phyloP scores from a whole-genome alignment of 192 early-diverging fungal species.

The Phlyctochytrium planicorne region DNA sequence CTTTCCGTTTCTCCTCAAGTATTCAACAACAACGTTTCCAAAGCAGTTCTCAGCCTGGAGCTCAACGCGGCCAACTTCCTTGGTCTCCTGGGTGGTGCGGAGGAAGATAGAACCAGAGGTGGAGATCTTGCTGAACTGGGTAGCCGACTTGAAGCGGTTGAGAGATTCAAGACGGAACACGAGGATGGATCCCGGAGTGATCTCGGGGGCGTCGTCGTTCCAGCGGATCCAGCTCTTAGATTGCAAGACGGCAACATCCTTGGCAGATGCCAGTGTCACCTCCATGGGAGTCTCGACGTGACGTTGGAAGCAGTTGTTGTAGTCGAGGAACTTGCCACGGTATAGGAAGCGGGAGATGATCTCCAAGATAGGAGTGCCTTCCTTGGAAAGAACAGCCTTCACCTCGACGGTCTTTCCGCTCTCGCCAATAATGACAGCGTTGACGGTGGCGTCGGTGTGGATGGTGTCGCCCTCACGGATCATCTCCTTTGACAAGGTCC shows the following conservation, averaged over 20 bases:
- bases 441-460: constrained; percentile 77
- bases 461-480: constrained; percentile 82
- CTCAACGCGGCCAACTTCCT: constrained; percentile 78
- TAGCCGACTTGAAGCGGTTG: constrained; percentile 57
- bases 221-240: constrained; percentile 88
- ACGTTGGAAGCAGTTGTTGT: constrained; percentile 82
- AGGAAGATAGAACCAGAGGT: constrained; percentile 58
- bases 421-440: constrained; percentile 84
- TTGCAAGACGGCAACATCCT: constrained; percentile 87
- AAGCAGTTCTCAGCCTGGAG: constrained; percentile 70
- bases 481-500: constrained; percentile 72
- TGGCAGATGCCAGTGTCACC: constrained; percentile 66
- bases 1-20: constrained; percentile 80
- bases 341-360: constrained; percentile 89
- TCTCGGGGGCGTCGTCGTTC: constrained; percentile 59
- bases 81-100: constrained; percentile 45
- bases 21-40: constrained; percentile 89
- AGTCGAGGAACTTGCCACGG: constrained; percentile 86
- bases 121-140: constrained; percentile 66
- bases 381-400: constrained; percentile 66
- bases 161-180: constrained; percentile 78
- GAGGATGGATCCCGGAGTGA: constrained; percentile 59
- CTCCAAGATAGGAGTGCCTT: constrained; percentile 75
- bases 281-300: constrained; percentile 78
- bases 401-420: constrained; percentile 91